Base-by-base conservation (phyloP, 2,329 filamentous ascomycete genomes). In the Sporothrix protearum region DNA sequence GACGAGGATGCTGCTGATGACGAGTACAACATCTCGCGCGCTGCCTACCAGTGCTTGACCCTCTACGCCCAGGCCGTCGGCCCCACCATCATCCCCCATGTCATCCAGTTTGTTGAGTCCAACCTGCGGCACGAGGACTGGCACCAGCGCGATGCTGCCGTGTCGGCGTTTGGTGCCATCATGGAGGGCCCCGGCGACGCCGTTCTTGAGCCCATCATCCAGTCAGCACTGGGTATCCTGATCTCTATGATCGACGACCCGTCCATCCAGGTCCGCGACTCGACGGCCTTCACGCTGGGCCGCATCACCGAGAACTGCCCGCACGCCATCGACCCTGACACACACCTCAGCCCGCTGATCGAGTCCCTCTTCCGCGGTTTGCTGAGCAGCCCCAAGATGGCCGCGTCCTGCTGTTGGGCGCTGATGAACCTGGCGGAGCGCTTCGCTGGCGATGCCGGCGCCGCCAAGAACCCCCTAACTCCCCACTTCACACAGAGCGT, bases 171-270 rank as follows among this genome's bases (percentile, higher is more conserved):
- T 76, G 96, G 96, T 74, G 96, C 94, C 76, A 98, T 99, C 77
- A 97, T 99, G 94, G 96, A 99, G 79, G 96, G 96, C 33, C 96
- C 96, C 0, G 96, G 98, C 72, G 92, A 97, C 81, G 93, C 92
- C 83, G 89, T 95, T 67, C 85, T 99, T 69, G 93, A 97, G 77
- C 94, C 95, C 71, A 91, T 99, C 71, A 93, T 99, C 78, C 97
- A 97, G 85, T 95, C 97, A 80, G 96, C 94, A 73, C 87, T 99
- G 67, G 92, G 93, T 69, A 92, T 97, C 70, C 86, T 99, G 68
- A 96, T 99, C 78, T 89, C 87, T 76, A 90, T 91, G 88, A 98
- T 98, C 93, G 90, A 96, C 72, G 96, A 99, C 79, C 87, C 86
- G 76, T 92, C 92, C 49, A 85, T 98, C 68, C 93, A 96, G 76